phyloP scores from a whole-genome alignment of 2,329 filamentous ascomycete genomes.

The Thelonectria olida region DNA sequence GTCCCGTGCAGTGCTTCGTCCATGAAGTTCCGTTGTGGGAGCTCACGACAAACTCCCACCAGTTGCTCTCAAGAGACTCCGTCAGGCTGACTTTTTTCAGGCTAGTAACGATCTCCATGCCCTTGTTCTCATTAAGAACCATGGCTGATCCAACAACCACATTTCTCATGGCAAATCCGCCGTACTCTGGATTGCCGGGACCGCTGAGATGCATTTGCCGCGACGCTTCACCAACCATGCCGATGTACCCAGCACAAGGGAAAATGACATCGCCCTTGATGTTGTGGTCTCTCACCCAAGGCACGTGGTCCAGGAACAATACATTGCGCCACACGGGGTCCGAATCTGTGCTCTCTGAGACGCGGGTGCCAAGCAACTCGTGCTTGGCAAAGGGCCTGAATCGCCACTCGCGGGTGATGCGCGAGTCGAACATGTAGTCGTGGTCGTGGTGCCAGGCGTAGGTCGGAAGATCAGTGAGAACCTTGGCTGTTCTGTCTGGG shows the following conservation, averaged over 20 bases:
- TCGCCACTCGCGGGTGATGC: conserved; percentile 20
- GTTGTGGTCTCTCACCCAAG: conserved; percentile 57
- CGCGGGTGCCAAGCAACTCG: conserved; percentile 31
- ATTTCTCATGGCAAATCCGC: conserved; percentile 27
- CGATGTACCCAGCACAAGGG: conserved; percentile 49
- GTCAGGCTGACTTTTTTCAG: conserved; percentile 13
- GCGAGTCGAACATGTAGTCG: conserved; percentile 10
- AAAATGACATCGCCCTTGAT: conserved; percentile 54
- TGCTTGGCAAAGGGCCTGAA: conserved; percentile 17
- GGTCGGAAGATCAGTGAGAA: conserved; percentile 43
- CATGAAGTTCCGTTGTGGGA: conserved; percentile 18
- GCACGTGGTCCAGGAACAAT: conserved; percentile 29
- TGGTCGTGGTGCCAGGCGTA: conserved; percentile 40
- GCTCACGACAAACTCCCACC: conserved; percentile 20
- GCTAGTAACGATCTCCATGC: conserved; percentile 13
- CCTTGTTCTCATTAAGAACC: conserved; percentile 32
- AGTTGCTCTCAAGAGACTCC: conserved; percentile 14
- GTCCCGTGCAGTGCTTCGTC: conserved; percentile 23
- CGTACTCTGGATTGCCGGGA: conserved; percentile 12
- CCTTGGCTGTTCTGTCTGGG: background rate
- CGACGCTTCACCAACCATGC: conserved; percentile 42
- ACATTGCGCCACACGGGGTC: conserved; percentile 37
- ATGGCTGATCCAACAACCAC: conserved; percentile 43
- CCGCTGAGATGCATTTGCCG: too few relatives aligned
- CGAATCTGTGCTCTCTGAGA: conserved; percentile 24